Evolutionary conservation across 768 basidiomycete species (phyloP).

Genomic region (Lanmaoa rubissima): DNA sequence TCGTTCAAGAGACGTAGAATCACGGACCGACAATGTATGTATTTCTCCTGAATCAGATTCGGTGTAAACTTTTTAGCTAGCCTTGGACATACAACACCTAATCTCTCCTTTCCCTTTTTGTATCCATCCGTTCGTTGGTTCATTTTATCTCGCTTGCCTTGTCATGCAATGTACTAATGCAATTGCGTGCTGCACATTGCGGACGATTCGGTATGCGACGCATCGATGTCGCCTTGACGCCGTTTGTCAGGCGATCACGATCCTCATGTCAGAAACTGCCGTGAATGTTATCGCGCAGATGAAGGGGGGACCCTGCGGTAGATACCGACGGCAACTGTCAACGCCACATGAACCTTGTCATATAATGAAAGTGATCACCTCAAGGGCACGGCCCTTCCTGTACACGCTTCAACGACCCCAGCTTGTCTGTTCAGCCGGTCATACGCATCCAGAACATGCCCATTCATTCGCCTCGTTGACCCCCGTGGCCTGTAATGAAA

Average conservation of each 20-base stretch:
- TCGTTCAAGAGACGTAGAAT: neutral
- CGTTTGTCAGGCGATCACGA: conserved; percentile 9
- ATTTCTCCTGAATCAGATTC: conserved; percentile 13
- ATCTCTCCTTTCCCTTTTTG: conserved; percentile 1
- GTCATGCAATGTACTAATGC: neutral
- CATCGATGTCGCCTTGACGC: conserved; percentile 1
- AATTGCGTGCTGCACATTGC: conserved; percentile 8
- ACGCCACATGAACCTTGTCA: conserved; percentile 32
- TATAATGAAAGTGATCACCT: conserved; percentile 18
- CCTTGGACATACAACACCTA: conserved; percentile 1
- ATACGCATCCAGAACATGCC: neutral
- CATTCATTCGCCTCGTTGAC: conserved; percentile 2
- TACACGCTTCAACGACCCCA: conserved; percentile 1
- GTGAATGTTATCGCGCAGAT: conserved; percentile 1
- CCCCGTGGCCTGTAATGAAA: conserved; percentile 17
- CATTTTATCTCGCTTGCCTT: conserved; percentile 9
- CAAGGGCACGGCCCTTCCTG: conserved; percentile 14
- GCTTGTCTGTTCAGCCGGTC: conserved; percentile 12
- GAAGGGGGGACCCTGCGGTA: conserved; percentile 9
- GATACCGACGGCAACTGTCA: conserved; percentile 19
- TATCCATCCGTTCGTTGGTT: conserved; percentile 11
- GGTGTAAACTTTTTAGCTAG: conserved; percentile 22
- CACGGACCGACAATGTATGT: conserved; percentile 18
- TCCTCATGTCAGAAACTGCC: conserved; percentile 16
- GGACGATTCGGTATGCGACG: neutral